Percentiles rank a stretch among this genome's conserved stretches.
Conservation (phyloP, 129 eudicot genomes). For the Centella asiatica region DNA sequence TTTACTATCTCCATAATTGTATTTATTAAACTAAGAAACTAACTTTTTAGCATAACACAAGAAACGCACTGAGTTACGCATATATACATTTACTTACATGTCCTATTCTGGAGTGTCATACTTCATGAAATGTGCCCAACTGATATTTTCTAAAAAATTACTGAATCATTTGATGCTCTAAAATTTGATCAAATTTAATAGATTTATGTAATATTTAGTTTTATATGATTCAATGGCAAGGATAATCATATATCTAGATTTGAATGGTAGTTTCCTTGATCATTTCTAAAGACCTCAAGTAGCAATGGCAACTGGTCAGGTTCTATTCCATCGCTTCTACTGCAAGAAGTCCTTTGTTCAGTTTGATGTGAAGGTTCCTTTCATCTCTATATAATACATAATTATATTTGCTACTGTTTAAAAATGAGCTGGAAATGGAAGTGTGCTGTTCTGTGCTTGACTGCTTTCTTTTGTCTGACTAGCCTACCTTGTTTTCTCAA, state of each 20-base stretch:
- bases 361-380: slow-evolving; percentile 71
- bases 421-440: background rate
- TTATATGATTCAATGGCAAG: too few species aligned
- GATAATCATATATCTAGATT: background rate
- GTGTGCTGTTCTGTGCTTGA: background rate
- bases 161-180: too few species aligned
- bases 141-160: too few species aligned
- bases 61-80: too few species aligned
- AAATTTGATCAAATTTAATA: too few species aligned
- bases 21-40: too few species aligned
- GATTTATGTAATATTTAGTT: too few species aligned
- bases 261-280: slow-evolving; percentile 22
- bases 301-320: slow-evolving; percentile 92
- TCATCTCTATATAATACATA: background rate
- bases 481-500: slow-evolving; percentile 30
- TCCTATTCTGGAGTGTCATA: too few species aligned
- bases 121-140: too few species aligned
- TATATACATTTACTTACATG: too few species aligned
- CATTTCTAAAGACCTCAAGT: slow-evolving; percentile 62
- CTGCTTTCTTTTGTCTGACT: background rate
- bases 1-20: too few species aligned
- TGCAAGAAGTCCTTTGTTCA: slow-evolving; percentile 91
- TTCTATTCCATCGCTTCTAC: slow-evolving; percentile 80
- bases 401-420: background rate
- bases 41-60: too few species aligned